phyloP scores from a whole-genome alignment of 495 filamentous ascomycete genomes.

The Diplogelasinospora grovesii region DNA sequence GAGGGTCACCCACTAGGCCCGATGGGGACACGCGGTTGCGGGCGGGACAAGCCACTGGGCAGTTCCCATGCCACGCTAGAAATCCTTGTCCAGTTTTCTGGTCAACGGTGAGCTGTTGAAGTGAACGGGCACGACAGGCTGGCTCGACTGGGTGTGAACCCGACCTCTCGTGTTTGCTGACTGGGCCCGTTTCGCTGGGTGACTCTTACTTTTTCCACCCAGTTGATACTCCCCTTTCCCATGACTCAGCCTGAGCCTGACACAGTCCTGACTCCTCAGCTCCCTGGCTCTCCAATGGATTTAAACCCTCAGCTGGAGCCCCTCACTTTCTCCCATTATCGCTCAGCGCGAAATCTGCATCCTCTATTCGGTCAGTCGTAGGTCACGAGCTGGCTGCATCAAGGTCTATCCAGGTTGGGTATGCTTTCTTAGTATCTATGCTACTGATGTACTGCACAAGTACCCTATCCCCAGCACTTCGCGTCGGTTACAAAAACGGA shows the following conservation, averaged over 20 bases:
- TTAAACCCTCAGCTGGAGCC: too few relatives aligned
- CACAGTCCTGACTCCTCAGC: conserved; percentile 14
- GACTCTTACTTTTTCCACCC: conserved; percentile 7
- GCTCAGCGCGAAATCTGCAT: neutral
- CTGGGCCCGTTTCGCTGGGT: too few relatives aligned
- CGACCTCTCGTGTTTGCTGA: too few relatives aligned
- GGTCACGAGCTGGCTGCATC: neutral
- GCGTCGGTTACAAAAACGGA: too few relatives aligned
- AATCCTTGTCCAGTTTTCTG: too few relatives aligned
- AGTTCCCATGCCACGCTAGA: conserved; percentile 1
- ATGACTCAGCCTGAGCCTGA: conserved; percentile 19
- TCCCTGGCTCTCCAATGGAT: conserved; percentile 13
- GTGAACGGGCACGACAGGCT: neutral
- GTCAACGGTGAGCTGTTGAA: neutral
- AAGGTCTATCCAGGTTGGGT: too few relatives aligned
- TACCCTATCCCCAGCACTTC: too few relatives aligned
- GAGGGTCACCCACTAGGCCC: conserved; percentile 6
- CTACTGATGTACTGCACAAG: too few relatives aligned
- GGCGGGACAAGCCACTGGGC: conserved; percentile 11
- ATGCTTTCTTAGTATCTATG: too few relatives aligned
- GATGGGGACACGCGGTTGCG: conserved; percentile 8
- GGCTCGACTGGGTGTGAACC: neutral
- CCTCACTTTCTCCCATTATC: neutral
- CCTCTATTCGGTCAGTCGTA: neutral
- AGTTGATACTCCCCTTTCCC: conserved; percentile 9